Percentiles rank a stretch among this genome's conserved stretches.
Conservation (phyloP, 2,329 filamentous ascomycete species). For the Monilinia laxa region DNA sequence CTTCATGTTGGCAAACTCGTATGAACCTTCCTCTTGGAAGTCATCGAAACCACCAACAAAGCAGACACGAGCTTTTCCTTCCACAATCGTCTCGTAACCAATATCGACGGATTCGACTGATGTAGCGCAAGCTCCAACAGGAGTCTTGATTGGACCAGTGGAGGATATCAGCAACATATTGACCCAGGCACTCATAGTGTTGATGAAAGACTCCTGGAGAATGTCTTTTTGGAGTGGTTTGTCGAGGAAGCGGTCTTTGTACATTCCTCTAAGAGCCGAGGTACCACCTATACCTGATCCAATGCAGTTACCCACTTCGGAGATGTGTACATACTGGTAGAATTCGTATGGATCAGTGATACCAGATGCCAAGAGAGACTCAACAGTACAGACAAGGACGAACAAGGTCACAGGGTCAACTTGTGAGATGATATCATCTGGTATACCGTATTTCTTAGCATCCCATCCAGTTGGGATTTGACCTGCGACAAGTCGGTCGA, state of each 20-base stretch:
- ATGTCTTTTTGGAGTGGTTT: conserved; percentile 98
- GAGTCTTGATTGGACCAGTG: conserved; percentile 97
- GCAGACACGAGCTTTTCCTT: conserved; percentile 96
- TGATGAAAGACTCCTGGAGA: conserved; percentile 99
- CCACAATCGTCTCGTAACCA: conserved; percentile 96
- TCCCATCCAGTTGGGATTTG: conserved; percentile 98
- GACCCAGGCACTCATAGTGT: conserved; percentile 99
- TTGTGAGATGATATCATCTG: conserved; percentile 95
- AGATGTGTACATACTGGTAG: conserved; percentile 99
- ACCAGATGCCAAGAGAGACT: conserved; percentile 86
- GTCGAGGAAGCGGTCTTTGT: conserved; percentile 95
- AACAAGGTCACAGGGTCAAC: conserved; percentile 96
- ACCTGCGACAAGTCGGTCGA: conserved; percentile 94
- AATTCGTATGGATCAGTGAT: conserved; percentile 99
- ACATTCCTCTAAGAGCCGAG: conserved; percentile 91
- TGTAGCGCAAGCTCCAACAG: conserved; percentile 94
- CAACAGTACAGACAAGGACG: conserved; percentile 89
- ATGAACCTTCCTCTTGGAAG: conserved; percentile 98
- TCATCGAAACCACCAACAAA: conserved; percentile 99
- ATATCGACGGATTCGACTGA: conserved; percentile 97
- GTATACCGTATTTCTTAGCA: conserved; percentile 91
- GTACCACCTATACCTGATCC: conserved; percentile 98
- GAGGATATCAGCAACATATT: conserved; percentile 98
- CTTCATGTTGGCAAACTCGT: conserved; percentile 99
- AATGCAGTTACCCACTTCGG: conserved; percentile 96